Evolutionary conservation across 306 rosid species (phyloP).

Genomic region (Pyrus communis): DNA sequence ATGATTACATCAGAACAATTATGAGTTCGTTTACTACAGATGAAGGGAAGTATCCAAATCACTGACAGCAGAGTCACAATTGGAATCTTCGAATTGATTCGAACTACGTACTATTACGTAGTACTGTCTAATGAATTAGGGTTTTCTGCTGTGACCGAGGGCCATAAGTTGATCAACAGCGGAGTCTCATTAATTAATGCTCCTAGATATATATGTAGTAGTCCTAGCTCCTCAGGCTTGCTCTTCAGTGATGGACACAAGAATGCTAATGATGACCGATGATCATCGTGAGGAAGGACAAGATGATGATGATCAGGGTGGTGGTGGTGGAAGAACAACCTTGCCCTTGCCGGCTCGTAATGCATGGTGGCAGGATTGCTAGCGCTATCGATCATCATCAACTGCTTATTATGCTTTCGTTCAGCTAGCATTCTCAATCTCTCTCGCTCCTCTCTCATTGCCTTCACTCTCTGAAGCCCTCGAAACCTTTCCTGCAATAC

Average conservation of each 20-base stretch:
- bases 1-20: background rate
- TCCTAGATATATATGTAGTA: background rate
- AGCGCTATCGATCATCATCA: background rate
- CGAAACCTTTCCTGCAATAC: constrained; percentile 86
- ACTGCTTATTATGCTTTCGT: constrained; percentile 4
- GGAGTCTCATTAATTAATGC: constrained; percentile 6
- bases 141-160: background rate
- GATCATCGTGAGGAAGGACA: background rate
- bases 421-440: constrained; percentile 29
- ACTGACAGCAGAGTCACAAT: constrained; percentile 17
- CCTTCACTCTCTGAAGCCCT: constrained; percentile 63
- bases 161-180: constrained; percentile 27
- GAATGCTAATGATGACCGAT: constrained; percentile 24
- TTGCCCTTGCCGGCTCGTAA: constrained; percentile 23
- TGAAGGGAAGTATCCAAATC: constrained; percentile 74
- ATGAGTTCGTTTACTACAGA: background rate
- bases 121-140: background rate
- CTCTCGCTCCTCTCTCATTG: constrained; percentile 78
- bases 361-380: background rate
- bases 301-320: constrained; percentile 17
- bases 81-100: constrained; percentile 18
- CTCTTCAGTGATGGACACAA: constrained; percentile 47
- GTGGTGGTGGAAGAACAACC: constrained; percentile 12
- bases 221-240: constrained; percentile 1
- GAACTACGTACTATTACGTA: background rate